A percentile compares a stretch with the other conserved stretches of the same genome.
These are phyloP conservation scores for Plasmopara viticola DNA, from an alignment of 352 stramenopile genomes.

Conservation along the genomic window DNA sequence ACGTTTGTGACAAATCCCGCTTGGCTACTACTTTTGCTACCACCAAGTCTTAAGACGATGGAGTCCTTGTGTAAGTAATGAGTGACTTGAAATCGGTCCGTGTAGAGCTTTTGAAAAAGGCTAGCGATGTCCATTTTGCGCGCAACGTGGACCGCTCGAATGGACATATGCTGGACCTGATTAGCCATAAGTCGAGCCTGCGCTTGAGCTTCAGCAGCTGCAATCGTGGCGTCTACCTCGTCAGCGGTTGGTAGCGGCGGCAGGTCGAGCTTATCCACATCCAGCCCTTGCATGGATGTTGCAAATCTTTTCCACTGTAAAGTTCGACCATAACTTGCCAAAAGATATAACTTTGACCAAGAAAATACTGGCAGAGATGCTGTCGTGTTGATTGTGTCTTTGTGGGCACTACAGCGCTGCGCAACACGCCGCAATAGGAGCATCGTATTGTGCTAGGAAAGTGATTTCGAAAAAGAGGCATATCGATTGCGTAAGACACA, in stretches of 20 bases:
- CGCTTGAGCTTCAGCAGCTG: conserved; percentile 45
- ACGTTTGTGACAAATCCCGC: conserved; percentile 34
- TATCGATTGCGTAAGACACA: conserved; percentile 9
- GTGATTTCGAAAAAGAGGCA: conserved; percentile 7
- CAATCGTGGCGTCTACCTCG: conserved; percentile 67
- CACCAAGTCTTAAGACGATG: conserved; percentile 59
- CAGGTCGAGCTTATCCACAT: conserved; percentile 36
- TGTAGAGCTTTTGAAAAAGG: conserved; percentile 86
- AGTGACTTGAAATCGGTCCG: conserved; percentile 73
- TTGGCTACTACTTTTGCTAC: conserved; percentile 29
- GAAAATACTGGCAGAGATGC: conserved; percentile 2
- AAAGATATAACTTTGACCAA: conserved; percentile 10
- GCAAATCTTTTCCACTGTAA: conserved; percentile 9
- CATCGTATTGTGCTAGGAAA: conserved; percentile 17
- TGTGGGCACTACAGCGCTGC: conserved; percentile 12
- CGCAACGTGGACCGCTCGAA: conserved; percentile 74
- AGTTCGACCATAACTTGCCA: conserved; percentile 14
- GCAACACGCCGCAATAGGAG: conserved; percentile 40
- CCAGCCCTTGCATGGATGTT: conserved; percentile 14
- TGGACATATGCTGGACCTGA: conserved; percentile 71
- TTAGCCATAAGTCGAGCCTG: conserved; percentile 38
- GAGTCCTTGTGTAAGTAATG: conserved; percentile 82
- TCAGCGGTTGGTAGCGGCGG: conserved; percentile 45
- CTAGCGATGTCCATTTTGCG: conserved; percentile 82
- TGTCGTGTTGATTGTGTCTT: conserved; percentile 6